phyloP scores from a whole-genome alignment of 1,284 basidiomycete species.

The Rhodofomes roseus region DNA sequence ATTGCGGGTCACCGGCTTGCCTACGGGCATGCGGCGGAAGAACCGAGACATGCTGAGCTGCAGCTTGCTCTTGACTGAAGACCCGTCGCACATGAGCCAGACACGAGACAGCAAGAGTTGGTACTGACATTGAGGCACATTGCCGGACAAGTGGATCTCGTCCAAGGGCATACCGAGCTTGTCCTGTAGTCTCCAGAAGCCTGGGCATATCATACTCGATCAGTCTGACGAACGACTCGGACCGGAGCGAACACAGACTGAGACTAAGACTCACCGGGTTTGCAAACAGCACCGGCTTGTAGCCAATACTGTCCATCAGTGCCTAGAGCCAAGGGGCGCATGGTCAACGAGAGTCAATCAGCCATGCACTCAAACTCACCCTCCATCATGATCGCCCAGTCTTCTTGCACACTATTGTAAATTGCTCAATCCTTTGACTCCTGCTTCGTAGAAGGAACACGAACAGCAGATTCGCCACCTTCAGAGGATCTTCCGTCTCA shows the following conservation, averaged over 20 bases:
- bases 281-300: constrained; percentile 66
- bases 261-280: constrained; percentile 44
- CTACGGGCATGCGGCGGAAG: constrained; percentile 60
- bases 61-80: constrained; percentile 59
- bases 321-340: constrained; percentile 31
- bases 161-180: constrained; percentile 73
- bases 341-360: not conserved
- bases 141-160: constrained; percentile 66
- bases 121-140: constrained; percentile 67
- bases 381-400: constrained; percentile 76
- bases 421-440: not conserved
- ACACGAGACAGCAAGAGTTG: not conserved
- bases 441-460: constrained; percentile 21
- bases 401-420: constrained; percentile 55
- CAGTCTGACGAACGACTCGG: not conserved
- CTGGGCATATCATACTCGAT: constrained; percentile 30
- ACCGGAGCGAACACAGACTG: not conserved
- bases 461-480: constrained; percentile 52
- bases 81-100: not conserved
- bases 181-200: constrained; percentile 75
- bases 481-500: constrained; percentile 54
- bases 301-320: constrained; percentile 68
- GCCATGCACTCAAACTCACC: constrained; percentile 33
- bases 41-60: constrained; percentile 65
- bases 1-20: constrained; percentile 70